Base-by-base conservation (phyloP, 2,329 filamentous ascomycete species). In the Aspergillus pseudoterreus region DNA sequence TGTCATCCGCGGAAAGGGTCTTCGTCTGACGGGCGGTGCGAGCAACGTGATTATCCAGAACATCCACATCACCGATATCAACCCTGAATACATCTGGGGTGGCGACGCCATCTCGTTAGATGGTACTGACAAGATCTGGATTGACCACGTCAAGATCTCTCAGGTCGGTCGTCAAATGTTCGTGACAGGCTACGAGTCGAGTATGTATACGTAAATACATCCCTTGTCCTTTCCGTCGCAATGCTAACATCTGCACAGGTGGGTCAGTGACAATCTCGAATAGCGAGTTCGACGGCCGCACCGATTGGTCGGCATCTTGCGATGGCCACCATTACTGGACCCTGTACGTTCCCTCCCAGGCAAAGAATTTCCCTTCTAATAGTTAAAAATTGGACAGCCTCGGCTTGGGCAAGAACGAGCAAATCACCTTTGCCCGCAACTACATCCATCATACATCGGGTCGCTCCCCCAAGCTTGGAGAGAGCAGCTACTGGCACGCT, bases 1-100 rank as follows among this genome's bases (percentile, higher is more conserved):
- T 63, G 67, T 82, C 30, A 79, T 83, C 59, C 76, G 75, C 57
- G 80, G 80, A 61, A 82, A 81, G 71, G 80, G 80, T 52, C 65
- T 82, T 24, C 75, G 77, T 33, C 67, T 79, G 22, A 63, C 66
- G 42, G 63, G 59, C 45, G 68, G 67, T 44, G 72, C 70, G 8
- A 75, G 68, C 61, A 82, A 84, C 65, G 69, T 85, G 64, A 83
- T 84, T 60, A 77, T 83, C 60, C 82, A 81, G 52, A 82, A 82
- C 66, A 69, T 82, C 47, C 72, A 77, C 56, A 75, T 82, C 61
- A 80, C 78, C 41, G 69, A 69, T 36, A 53, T 73, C 24, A 82
- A 82, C 70, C 79, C 79, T 2, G 61, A 78, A 62, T 79, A 79
- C 57, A 78, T 82, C 57, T 82, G 79, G 80, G 80, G 80, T 50